phyloP scores from a whole-genome alignment of 2,329 filamentous ascomycete genomes.

The Monosporascus sp. region DNA sequence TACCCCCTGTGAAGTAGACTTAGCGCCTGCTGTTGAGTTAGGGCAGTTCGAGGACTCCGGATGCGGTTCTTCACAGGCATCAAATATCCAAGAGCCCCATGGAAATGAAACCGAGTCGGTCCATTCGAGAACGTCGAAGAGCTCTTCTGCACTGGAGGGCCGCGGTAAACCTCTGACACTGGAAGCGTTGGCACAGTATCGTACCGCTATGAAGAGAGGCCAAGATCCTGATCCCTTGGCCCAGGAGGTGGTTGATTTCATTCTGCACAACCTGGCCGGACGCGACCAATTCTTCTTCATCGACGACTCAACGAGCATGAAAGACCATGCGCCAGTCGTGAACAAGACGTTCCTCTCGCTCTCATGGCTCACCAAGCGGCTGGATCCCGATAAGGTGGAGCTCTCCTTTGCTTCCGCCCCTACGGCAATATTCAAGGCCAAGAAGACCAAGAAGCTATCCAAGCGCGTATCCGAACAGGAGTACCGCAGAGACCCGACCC shows the following conservation, averaged over 20 bases:
- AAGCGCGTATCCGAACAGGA: conserved; percentile 1
- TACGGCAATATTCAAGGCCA: neutral
- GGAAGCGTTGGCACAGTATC: neutral
- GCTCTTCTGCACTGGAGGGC: no score
- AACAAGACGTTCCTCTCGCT: conserved; percentile 6
- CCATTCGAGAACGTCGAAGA: no score
- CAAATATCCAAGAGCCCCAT: no score
- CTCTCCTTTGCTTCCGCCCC: conserved; percentile 9
- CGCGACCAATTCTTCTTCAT: conserved; percentile 17
- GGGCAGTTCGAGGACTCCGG: no score
- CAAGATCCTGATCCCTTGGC: neutral
- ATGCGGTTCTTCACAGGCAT: no score
- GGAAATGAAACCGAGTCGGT: no score
- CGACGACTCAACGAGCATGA: conserved; percentile 15
- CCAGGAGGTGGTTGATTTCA: conserved; percentile 2
- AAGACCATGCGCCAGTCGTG: conserved; percentile 4
- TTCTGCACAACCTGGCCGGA: conserved; percentile 8
- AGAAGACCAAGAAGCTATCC: conserved; percentile 1
- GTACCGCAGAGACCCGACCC: conserved; percentile 1
- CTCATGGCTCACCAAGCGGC: conserved; percentile 4
- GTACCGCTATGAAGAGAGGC: neutral
- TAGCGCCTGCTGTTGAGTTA: no score
- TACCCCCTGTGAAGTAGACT: no score
- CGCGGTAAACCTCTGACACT: no score
- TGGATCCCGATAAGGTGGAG: conserved; percentile 9